Conservation (phyloP, 495 filamentous ascomycete species). For the Xylaria telfairii region DNA sequence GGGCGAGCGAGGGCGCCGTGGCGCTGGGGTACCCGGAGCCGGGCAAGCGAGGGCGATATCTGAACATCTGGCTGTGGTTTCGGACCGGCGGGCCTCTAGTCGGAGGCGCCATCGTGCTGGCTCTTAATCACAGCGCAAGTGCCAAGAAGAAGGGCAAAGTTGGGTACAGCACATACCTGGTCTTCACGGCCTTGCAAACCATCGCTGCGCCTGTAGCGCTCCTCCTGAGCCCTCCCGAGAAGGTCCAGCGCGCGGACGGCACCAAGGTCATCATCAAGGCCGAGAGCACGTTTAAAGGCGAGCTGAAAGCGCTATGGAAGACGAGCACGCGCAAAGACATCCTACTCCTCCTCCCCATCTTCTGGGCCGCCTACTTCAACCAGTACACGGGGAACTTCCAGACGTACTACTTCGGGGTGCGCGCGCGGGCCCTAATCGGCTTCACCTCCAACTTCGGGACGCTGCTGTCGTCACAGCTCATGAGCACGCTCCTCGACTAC, state of each 20-base stretch:
- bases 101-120: constrained; percentile 62
- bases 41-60: constrained; percentile 59
- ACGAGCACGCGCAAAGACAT: constrained; percentile 55
- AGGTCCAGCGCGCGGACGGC: constrained; percentile 60
- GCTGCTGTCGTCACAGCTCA: constrained; percentile 41
- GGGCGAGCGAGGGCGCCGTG: constrained; percentile 64
- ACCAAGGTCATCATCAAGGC: constrained; percentile 44
- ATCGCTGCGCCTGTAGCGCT: constrained; percentile 59
- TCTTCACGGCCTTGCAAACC: constrained; percentile 60
- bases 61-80: constrained; percentile 64
- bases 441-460: constrained; percentile 54
- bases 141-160: constrained; percentile 58
- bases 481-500: constrained; percentile 53
- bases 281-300: constrained; percentile 51
- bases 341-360: constrained; percentile 59
- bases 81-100: constrained; percentile 63
- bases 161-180: constrained; percentile 59
- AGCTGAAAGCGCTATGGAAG: constrained; percentile 55
- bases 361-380: constrained; percentile 63
- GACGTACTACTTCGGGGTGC: constrained; percentile 65
- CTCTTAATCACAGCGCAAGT: constrained; percentile 52
- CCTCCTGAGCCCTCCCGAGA: constrained; percentile 57
- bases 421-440: constrained; percentile 58
- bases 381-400: constrained; percentile 66
- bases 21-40: constrained; percentile 63